A percentile compares a stretch with the other conserved stretches of the same genome.
These are phyloP conservation scores for Penicillium lagena DNA, from an alignment of 495 filamentous ascomycete species.

Conservation along the genomic window DNA sequence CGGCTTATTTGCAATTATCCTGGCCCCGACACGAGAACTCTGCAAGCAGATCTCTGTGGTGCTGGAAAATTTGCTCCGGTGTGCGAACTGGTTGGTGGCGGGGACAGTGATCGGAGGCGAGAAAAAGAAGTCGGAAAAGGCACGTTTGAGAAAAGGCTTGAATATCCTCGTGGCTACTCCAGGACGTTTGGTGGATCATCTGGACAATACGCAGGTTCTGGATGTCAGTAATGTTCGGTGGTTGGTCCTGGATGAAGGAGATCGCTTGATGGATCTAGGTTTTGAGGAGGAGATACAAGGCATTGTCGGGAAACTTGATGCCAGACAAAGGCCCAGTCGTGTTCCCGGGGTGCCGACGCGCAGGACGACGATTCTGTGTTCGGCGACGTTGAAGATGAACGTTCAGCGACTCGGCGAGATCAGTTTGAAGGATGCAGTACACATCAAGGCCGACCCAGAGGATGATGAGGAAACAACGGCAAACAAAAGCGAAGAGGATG, in stretches of 20 bases:
- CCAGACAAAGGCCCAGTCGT: slow-evolving; percentile 34
- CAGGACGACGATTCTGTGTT: slow-evolving; percentile 86
- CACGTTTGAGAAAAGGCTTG: slow-evolving; percentile 81
- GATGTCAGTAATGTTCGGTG: slow-evolving; percentile 86
- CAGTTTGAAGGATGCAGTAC: slow-evolving; percentile 85
- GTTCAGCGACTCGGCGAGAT: slow-evolving; percentile 89
- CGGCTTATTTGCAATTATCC: slow-evolving; percentile 83
- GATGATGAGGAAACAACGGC: slow-evolving; percentile 26
- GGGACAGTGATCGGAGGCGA: slow-evolving; percentile 93
- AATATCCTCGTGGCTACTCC: slow-evolving; percentile 96
- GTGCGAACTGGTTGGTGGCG: slow-evolving; percentile 82
- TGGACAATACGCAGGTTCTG: slow-evolving; percentile 84
- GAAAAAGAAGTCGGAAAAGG: slow-evolving; percentile 96
- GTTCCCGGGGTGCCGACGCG: slow-evolving; percentile 60
- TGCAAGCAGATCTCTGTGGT: slow-evolving; percentile 88
- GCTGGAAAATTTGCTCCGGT: slow-evolving; percentile 72
- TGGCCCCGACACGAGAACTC: slow-evolving; percentile 88
- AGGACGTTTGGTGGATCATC: slow-evolving; percentile 80
- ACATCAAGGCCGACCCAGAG: slow-evolving; percentile 64
- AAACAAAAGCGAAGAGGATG: slow-evolving; percentile 40
- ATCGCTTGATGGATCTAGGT: slow-evolving; percentile 93
- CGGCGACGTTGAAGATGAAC: slow-evolving; percentile 94
- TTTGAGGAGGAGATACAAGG: slow-evolving; percentile 83
- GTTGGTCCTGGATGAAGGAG: slow-evolving; percentile 92
- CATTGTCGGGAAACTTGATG: slow-evolving; percentile 70